Base-by-base conservation (phyloP, 2,329 filamentous ascomycete genomes). In the Colletotrichum sidae region DNA sequence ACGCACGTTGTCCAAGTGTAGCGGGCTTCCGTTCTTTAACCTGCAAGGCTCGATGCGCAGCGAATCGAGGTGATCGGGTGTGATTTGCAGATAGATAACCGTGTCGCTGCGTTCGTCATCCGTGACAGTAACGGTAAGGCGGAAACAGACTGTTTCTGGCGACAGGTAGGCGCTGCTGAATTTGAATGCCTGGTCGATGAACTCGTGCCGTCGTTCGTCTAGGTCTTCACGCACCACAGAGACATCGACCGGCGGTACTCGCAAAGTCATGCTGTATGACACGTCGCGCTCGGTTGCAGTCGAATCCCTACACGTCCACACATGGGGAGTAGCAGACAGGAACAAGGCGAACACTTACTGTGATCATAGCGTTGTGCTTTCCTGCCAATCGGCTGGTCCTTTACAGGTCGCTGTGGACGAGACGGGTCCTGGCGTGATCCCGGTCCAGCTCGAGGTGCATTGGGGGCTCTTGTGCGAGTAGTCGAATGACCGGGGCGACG, bases 381-480 rank as follows among this genome's bases (percentile, higher is more conserved):
- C 13, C 38, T 12, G 15, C 15, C 39, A 52, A 33, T n/a, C 8
- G 33, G 34, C 9, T 13, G 33, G 47, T 53, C 49, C 33, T n/a
- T 60, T 41, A 35, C 15, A 38, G 34, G 33, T 8, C 12, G 25
- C 8, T 35, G 17, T 39, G 15, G 25, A 44, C 42, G 11, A 49
- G 51, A 55, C 37, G 17, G 10, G 51, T 50, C 35, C 17, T 37
- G 13, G 44, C 37, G 25, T 33, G 44, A 41, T 34, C n/a, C 17
- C n/a, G 51, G 42, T 17, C 51, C 51, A 25, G 11, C 58, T 42
- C 58, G 50, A 25, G 44, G 35, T 49, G 37, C 44, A 47, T 55
- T 61, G 58, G 37, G 51, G 58, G 44, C 58, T 61, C 51, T 55
- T 55, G 44, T 5, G 13, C 51, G 12, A 61, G 44, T n/a, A 61